Evolutionary conservation across 2,329 filamentous ascomycete species (phyloP).

Genomic region (Sporothrix pseudoabietina): DNA sequence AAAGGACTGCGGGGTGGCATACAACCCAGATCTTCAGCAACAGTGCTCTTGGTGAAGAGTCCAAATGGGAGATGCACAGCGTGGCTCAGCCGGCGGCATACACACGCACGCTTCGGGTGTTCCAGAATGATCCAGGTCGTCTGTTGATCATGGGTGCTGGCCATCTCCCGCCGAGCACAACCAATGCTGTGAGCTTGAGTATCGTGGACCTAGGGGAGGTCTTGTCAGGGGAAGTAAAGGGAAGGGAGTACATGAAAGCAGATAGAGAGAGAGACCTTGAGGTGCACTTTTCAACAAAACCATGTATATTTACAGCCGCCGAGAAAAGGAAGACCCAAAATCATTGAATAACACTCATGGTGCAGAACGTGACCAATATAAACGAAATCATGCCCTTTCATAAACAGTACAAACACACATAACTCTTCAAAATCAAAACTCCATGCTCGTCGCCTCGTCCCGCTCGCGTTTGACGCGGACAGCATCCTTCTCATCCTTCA

Average conservation of each 20-base stretch:
- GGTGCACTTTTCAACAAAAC: not conserved
- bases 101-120: conserved; percentile 44
- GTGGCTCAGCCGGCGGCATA: conserved; percentile 45
- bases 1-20: not conserved
- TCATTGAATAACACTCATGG: conserved; percentile 20
- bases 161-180: conserved; percentile 51
- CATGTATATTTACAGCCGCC: not conserved
- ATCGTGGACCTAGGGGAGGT: conserved; percentile 38
- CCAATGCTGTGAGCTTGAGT: conserved; percentile 48
- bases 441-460: conserved; percentile 54
- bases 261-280: not conserved
- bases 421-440: conserved; percentile 48
- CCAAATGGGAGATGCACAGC: conserved; percentile 44
- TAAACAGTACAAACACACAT: not conserved
- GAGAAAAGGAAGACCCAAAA: not conserved
- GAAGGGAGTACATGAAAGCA: not conserved
- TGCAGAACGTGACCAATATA: not conserved
- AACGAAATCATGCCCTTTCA: conserved; percentile 7
- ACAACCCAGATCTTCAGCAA: conserved; percentile 49
- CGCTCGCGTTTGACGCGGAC: conserved; percentile 58
- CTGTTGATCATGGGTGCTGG: conserved; percentile 51
- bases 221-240: conserved; percentile 3
- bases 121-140: conserved; percentile 42
- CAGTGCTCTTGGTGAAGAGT: conserved; percentile 44
- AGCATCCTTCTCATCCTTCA: conserved; percentile 72